These are phyloP conservation scores for Sugiyamaella marilandica DNA, from an alignment of 805 yeast genomes.

Conservation along the genomic window DNA sequence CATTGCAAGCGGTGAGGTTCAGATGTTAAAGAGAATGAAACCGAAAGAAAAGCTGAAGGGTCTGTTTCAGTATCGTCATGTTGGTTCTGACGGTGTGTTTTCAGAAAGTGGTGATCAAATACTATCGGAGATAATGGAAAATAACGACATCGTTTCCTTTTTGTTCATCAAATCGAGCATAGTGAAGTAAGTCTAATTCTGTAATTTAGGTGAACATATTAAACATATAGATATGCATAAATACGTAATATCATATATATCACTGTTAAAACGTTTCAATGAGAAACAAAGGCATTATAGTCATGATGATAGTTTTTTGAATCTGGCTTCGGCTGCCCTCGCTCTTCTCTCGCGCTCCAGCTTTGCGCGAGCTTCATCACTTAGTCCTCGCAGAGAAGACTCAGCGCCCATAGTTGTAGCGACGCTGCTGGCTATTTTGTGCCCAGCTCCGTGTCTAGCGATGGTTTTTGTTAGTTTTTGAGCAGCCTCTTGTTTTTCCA, in stretches of 20 bases:
- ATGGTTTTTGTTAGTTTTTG: slow-evolving; percentile 25
- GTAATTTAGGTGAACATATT: not conserved
- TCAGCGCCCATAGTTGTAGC: slow-evolving; percentile 22
- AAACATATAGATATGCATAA: not conserved
- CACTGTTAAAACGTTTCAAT: not conserved
- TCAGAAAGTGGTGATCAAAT: slow-evolving; percentile 9
- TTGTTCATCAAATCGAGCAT: slow-evolving; percentile 39
- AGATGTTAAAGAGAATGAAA: slow-evolving; percentile 29
- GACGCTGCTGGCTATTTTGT: slow-evolving; percentile 21
- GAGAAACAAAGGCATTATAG: too few species aligned
- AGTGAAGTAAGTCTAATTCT: not conserved
- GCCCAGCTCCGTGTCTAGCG: slow-evolving; percentile 25
- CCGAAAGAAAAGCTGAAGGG: slow-evolving; percentile 51
- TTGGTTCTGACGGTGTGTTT: slow-evolving; percentile 40
- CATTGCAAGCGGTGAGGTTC: slow-evolving; percentile 26
- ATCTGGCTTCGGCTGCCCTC: slow-evolving; percentile 90
- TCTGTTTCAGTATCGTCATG: slow-evolving; percentile 57
- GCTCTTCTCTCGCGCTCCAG: slow-evolving; percentile 93
- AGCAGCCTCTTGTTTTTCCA: slow-evolving; percentile 78
- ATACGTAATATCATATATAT: too few species aligned
- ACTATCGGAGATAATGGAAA: slow-evolving; percentile 21
- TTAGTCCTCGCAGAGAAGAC: slow-evolving; percentile 43
- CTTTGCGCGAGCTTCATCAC: slow-evolving; percentile 67
- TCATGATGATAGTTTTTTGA: slow-evolving; percentile 32
- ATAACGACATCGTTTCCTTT: slow-evolving; percentile 33